Conservation (phyloP, 164 flowering plant genomes). For the Vitis riparia region DNA sequence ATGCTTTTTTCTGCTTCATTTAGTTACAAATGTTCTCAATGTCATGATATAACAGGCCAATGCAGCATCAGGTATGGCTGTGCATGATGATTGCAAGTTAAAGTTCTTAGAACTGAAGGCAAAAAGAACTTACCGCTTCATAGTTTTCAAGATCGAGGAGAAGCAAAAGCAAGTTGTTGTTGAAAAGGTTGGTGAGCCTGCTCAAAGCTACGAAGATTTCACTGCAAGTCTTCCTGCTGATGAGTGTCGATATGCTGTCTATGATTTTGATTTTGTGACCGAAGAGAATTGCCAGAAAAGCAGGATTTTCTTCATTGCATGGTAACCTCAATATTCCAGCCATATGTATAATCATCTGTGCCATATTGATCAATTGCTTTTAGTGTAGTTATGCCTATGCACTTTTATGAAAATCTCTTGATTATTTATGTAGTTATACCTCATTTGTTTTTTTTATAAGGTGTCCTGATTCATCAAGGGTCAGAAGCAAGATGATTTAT, state of each 20-base stretch:
- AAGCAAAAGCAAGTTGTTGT: slow-evolving; percentile 31
- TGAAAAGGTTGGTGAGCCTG: slow-evolving; percentile 30
- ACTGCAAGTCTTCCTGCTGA: slow-evolving; percentile 25
- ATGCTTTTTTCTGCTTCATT: too few species aligned
- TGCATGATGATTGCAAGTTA: slow-evolving; percentile 31
- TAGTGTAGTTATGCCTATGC: too few species aligned
- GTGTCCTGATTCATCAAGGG: slow-evolving; percentile 57
- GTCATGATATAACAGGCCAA: slow-evolving; percentile 15
- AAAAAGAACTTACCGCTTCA: slow-evolving; percentile 24
- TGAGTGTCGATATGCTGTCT: slow-evolving; percentile 34
- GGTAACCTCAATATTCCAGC: slow-evolving; percentile 12
- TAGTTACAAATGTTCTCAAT: slow-evolving; percentile 5
- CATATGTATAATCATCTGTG: neutral
- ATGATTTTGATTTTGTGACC: slow-evolving; percentile 30
- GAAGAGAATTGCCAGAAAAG: slow-evolving; percentile 30
- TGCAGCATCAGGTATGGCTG: slow-evolving; percentile 35
- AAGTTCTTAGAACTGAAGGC: slow-evolving; percentile 31
- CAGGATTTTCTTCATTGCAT: slow-evolving; percentile 37
- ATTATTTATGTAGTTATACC: neutral
- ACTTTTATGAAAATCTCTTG: too few species aligned
- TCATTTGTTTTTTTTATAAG: slow-evolving; percentile 16
- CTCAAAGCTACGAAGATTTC: slow-evolving; percentile 26
- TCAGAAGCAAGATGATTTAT: slow-evolving; percentile 65
- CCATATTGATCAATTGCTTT: too few species aligned
- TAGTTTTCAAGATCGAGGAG: slow-evolving; percentile 31